Percentiles rank a stretch among this genome's conserved stretches.
Conservation (phyloP, 352 stramenopile genomes). For the Pythium aristosporum region DNA sequence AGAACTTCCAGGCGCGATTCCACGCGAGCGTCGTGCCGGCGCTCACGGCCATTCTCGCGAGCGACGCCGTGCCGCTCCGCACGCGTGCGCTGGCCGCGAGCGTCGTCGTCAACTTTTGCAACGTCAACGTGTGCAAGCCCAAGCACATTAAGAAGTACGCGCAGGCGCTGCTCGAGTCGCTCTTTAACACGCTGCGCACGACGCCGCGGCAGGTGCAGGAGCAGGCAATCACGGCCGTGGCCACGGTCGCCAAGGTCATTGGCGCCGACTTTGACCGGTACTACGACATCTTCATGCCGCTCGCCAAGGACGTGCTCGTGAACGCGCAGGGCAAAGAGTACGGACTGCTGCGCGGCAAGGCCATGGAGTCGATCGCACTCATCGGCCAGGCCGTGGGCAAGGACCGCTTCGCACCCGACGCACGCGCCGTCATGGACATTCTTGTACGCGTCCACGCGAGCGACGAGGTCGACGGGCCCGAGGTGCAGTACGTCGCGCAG, state of each 20-base stretch:
- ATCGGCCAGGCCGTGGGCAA: constrained; percentile 89
- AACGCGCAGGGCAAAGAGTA: constrained; percentile 79
- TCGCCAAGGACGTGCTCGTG: constrained; percentile 82
- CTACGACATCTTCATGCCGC: constrained; percentile 87
- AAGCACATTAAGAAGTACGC: constrained; percentile 69
- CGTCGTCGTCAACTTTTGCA: constrained; percentile 86
- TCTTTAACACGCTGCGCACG: constrained; percentile 78
- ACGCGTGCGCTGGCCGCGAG: constrained; percentile 76
- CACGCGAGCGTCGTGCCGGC: constrained; percentile 61
- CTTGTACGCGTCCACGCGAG: constrained; percentile 72
- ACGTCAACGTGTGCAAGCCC: constrained; percentile 80
- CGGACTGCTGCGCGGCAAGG: constrained; percentile 78
- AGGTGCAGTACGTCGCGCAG: constrained; percentile 87
- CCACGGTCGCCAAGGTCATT: constrained; percentile 83
- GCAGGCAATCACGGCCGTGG: constrained; percentile 85
- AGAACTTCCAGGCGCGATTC: constrained; percentile 88
- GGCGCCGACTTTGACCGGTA: constrained; percentile 73
- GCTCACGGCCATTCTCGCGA: constrained; percentile 63
- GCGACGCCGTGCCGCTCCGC: constrained; percentile 58
- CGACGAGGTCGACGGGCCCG: constrained; percentile 65
- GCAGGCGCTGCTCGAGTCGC: constrained; percentile 67
- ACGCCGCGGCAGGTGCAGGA: constrained; percentile 84
- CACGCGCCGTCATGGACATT: constrained; percentile 88
- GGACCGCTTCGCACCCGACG: constrained; percentile 71
- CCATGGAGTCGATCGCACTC: constrained; percentile 87